Percentiles rank a stretch among this genome's conserved stretches.
These are phyloP conservation scores for Trichomonascaceae sp. DNA, from an alignment of 1,139 yeast genomes.

Conservation along the genomic window DNA sequence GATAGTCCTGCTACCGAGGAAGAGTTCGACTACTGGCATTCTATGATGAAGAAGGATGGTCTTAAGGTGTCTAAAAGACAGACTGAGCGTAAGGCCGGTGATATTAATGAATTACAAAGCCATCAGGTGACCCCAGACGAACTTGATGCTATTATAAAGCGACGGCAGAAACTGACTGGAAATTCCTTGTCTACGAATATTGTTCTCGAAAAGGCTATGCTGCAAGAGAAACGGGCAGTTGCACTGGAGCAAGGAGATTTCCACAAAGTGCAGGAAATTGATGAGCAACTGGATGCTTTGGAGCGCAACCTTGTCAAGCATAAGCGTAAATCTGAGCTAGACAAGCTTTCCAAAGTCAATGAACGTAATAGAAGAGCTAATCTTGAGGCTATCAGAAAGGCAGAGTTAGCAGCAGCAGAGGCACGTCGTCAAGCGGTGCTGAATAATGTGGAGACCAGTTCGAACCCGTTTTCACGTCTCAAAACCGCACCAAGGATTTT, in stretches of 20 bases:
- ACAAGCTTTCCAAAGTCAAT: slow-evolving; percentile 56
- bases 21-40: slow-evolving; percentile 67
- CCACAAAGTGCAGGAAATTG: slow-evolving; percentile 47
- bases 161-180: slow-evolving; percentile 56
- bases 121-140: slow-evolving; percentile 68
- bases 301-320: slow-evolving; percentile 26
- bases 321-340: slow-evolving; percentile 22
- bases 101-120: slow-evolving; percentile 54
- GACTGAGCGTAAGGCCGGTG: slow-evolving; percentile 58
- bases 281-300: slow-evolving; percentile 44
- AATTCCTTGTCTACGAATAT: slow-evolving; percentile 64
- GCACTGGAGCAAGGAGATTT: slow-evolving; percentile 63
- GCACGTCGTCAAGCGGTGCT: slow-evolving; percentile 44
- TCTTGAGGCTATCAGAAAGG: slow-evolving; percentile 68
- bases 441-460: slow-evolving; percentile 41
- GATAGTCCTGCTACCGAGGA: slow-evolving; percentile 64
- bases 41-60: slow-evolving; percentile 54
- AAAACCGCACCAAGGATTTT: slow-evolving; percentile 82
- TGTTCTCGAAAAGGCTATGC: slow-evolving; percentile 66
- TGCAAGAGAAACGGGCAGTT: slow-evolving; percentile 68
- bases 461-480: slow-evolving; percentile 86
- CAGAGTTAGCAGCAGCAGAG: slow-evolving; percentile 62
- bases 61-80: slow-evolving; percentile 53
- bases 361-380: slow-evolving; percentile 80
- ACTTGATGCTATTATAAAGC: slow-evolving; percentile 72